These are phyloP conservation scores for Streptanthus diversifolius DNA, from an alignment of 345 rosid genomes.

Conservation along the genomic window DNA sequence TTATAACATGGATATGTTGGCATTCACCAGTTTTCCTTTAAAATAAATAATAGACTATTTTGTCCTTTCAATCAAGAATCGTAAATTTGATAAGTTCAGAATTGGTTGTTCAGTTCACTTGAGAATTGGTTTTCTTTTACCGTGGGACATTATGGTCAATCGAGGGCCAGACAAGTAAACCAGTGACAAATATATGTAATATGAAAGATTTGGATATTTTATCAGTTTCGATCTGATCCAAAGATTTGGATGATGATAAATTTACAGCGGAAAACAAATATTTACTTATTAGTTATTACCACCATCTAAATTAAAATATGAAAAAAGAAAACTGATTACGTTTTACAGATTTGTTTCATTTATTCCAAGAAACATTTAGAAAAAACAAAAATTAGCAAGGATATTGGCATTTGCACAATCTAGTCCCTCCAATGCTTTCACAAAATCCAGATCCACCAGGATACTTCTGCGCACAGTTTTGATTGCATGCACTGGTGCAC, in stretches of 20 bases:
- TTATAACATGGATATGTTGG: too few species aligned
- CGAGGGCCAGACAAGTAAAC: too few species aligned
- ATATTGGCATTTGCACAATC: slow-evolving; percentile 9
- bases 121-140: too few species aligned
- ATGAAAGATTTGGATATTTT: too few species aligned
- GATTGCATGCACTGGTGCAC: background rate
- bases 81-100: background rate
- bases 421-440: background rate
- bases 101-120: too few species aligned
- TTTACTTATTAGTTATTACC: background rate
- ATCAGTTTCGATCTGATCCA: too few species aligned
- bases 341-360: background rate
- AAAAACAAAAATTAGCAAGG: background rate
- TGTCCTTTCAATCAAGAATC: background rate
- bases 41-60: too few species aligned
- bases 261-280: too few species aligned
- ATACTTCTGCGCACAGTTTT: slow-evolving; percentile 14
- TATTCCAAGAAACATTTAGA: background rate
- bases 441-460: background rate
- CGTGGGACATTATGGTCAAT: too few species aligned
- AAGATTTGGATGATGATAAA: too few species aligned
- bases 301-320: background rate
- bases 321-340: background rate
- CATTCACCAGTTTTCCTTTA: too few species aligned
- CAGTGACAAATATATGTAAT: too few species aligned